Evolutionary conservation across 345 rosid species (phyloP).

Genomic region (Boechera divaricarpa): DNA sequence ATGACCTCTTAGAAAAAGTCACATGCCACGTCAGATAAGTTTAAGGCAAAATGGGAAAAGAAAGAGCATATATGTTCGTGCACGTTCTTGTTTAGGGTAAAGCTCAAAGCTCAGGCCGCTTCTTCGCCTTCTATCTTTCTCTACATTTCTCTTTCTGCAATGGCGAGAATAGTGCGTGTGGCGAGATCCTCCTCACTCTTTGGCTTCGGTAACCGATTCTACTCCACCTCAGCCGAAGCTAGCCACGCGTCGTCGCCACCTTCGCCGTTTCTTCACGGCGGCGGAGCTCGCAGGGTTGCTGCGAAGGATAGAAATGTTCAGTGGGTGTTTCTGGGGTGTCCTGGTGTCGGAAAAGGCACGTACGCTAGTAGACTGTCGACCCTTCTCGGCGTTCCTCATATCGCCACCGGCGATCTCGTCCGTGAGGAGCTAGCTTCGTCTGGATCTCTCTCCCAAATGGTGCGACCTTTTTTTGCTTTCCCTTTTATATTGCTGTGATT

Average conservation of each 20-base stretch:
- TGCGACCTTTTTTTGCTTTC: conserved; percentile 1
- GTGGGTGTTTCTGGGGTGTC: conserved; percentile 95
- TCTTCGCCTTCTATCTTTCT: conserved; percentile 21
- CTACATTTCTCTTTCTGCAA: conserved; percentile 36
- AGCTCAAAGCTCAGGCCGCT: conserved; percentile 21
- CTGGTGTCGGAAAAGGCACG: conserved; percentile 98
- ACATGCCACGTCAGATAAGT: conserved; percentile 32
- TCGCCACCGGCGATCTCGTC: conserved; percentile 98
- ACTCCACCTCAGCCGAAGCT: conserved; percentile 41
- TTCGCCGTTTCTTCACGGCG: conserved; percentile 41
- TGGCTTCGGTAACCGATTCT: conserved; percentile 33
- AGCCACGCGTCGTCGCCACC: conserved; percentile 17
- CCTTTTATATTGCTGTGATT: not conserved
- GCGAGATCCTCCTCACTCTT: conserved; percentile 49
- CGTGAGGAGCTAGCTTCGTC: conserved; percentile 84
- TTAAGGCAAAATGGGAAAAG: conserved; percentile 29
- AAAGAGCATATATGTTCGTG: not conserved
- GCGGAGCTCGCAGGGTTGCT: conserved; percentile 44
- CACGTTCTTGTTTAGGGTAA: conserved; percentile 37
- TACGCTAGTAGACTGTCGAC: conserved; percentile 88
- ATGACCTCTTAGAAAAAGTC: not conserved
- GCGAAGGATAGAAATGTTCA: conserved; percentile 72
- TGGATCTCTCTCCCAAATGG: conserved; percentile 79
- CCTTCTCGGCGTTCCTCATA: conserved; percentile 89
- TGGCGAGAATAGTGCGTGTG: conserved; percentile 62